These are phyloP conservation scores for Botrytis galanthina DNA, from an alignment of 2,329 filamentous ascomycete species.

Conservation along the genomic window DNA sequence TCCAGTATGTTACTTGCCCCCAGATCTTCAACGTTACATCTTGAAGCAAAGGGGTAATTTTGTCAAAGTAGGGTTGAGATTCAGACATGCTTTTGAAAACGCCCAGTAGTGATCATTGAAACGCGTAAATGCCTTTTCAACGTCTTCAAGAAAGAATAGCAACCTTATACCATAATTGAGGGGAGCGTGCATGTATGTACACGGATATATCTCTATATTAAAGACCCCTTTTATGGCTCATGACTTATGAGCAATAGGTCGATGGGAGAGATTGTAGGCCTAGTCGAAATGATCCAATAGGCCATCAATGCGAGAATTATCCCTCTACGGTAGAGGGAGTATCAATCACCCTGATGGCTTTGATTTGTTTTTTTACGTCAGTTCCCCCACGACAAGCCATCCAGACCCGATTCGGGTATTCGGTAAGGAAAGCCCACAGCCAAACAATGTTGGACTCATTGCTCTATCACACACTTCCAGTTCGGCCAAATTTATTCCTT, in stretches of 20 bases:
- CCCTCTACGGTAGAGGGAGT: not conserved
- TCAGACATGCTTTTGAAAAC: not conserved
- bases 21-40: not conserved
- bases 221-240: not conserved
- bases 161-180: not conserved
- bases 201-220: not conserved
- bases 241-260: not conserved
- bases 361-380: not conserved
- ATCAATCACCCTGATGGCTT: not conserved
- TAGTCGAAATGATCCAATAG: not conserved
- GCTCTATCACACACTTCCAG: not conserved
- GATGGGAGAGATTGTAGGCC: not conserved
- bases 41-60: not conserved
- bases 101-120: not conserved
- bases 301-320: not conserved
- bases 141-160: not conserved
- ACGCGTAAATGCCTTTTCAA: not conserved
- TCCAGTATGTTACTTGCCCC: not conserved
- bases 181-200: not conserved
- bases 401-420: not conserved
- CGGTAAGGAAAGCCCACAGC: not conserved
- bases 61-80: not conserved
- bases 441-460: not conserved
- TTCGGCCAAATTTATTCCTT: constrained; percentile 32
- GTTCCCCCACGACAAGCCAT: not conserved